phyloP scores from a whole-genome alignment of 306 rosid genomes.

The Cicer judaicum region DNA sequence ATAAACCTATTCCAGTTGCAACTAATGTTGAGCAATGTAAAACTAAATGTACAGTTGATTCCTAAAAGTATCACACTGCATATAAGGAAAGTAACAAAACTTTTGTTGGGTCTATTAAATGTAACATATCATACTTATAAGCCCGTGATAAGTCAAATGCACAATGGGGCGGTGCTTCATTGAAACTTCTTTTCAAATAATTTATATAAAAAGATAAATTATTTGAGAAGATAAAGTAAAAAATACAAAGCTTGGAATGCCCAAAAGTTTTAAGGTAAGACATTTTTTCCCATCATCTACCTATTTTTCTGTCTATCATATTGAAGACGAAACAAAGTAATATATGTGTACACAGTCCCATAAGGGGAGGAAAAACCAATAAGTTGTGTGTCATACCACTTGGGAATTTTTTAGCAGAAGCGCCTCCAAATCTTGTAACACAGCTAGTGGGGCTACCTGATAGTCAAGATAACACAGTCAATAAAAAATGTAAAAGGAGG shows the following conservation, averaged over 20 bases:
- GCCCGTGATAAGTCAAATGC: constrained; percentile 18
- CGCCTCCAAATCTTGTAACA: constrained; percentile 77
- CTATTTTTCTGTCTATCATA: background rate
- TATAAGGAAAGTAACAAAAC: constrained; percentile 2
- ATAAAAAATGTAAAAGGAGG: constrained; percentile 28
- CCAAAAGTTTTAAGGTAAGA: background rate
- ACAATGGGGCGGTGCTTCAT: background rate
- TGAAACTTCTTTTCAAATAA: constrained; percentile 3
- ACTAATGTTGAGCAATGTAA: constrained; percentile 14
- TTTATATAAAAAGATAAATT: background rate
- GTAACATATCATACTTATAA: background rate
- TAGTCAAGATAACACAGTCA: constrained; percentile 44
- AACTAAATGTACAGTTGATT: background rate
- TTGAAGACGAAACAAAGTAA: constrained; percentile 20
- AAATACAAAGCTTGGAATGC: background rate
- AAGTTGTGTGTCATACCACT: constrained; percentile 61
- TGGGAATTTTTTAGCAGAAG: constrained; percentile 73
- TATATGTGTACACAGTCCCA: constrained; percentile 25
- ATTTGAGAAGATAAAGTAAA: constrained; percentile 15
- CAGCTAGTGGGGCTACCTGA: constrained; percentile 77
- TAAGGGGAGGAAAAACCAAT: constrained; percentile 16
- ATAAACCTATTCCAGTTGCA: background rate
- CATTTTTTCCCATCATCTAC: background rate
- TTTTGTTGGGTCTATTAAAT: background rate
- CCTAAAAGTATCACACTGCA: background rate